Percentiles rank a stretch among this genome's conserved stretches.
Evolutionary conservation across 2,329 filamentous ascomycete species (phyloP).

Genomic region (Teratosphaeria epicoccoides): DNA sequence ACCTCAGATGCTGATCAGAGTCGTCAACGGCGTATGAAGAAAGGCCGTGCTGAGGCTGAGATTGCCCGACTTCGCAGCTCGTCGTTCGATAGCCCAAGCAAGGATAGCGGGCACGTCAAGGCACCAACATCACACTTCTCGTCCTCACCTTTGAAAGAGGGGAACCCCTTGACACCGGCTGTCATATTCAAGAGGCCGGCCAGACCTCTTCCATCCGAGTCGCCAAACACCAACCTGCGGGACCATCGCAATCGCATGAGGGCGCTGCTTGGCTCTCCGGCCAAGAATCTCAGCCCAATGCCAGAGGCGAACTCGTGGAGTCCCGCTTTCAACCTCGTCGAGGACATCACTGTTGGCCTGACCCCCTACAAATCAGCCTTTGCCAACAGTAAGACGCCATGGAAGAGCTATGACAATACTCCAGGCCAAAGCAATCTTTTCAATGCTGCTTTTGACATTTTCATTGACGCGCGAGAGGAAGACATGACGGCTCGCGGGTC

Average conservation of each 20-base stretch:
- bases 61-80: constrained; percentile 87
- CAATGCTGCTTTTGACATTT: constrained; percentile 48
- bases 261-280: constrained; percentile 70
- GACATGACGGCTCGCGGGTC: constrained; percentile 47
- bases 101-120: constrained; percentile 45
- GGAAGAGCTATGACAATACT: constrained; percentile 18
- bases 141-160: constrained; percentile 30
- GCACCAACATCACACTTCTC: constrained; percentile 23
- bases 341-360: constrained; percentile 46
- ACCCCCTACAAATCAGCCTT: constrained; percentile 29
- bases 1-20: constrained; percentile 54
- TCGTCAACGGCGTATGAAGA: constrained; percentile 34
- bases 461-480: constrained; percentile 30
- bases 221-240: constrained; percentile 83
- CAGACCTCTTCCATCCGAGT: constrained; percentile 63
- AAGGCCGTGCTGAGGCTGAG: constrained; percentile 87
- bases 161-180: constrained; percentile 63
- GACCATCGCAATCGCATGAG: constrained; percentile 77
- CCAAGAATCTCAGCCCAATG: constrained; percentile 44
- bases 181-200: constrained; percentile 65
- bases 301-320: constrained; percentile 51
- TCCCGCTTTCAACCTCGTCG: constrained; percentile 55
- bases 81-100: constrained; percentile 83
- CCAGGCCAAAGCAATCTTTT: constrained; percentile 18
- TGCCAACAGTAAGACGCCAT: constrained; percentile 25